phyloP scores from a whole-genome alignment of 768 basidiomycete genomes.

The Boletus rex-veris region DNA sequence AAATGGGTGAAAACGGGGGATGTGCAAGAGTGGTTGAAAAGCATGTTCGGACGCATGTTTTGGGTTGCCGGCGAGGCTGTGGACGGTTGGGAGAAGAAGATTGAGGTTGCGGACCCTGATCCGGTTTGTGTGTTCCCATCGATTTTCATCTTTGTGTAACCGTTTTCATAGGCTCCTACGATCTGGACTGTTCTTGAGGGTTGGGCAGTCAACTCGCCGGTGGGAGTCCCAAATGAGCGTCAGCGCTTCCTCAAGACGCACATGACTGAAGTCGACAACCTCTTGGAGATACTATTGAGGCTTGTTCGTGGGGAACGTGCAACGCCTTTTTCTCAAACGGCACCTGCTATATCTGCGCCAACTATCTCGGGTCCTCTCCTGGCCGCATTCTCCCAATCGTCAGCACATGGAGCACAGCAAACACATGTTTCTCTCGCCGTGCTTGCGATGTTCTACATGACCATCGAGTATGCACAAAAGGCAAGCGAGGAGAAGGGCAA shows the following conservation, averaged over 20 bases:
- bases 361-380: constrained; percentile 66
- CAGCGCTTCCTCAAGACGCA: constrained; percentile 88
- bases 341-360: constrained; percentile 59
- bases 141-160: neutral
- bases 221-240: constrained; percentile 71
- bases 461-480: constrained; percentile 76
- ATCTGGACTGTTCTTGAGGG: constrained; percentile 86
- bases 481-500: constrained; percentile 65
- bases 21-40: constrained; percentile 89
- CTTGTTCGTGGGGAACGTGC: constrained; percentile 89
- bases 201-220: constrained; percentile 84
- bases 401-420: constrained; percentile 83
- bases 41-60: constrained; percentile 84
- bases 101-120: constrained; percentile 90
- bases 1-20: constrained; percentile 97
- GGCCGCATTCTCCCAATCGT: constrained; percentile 66
- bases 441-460: constrained; percentile 83
- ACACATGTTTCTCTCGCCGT: constrained; percentile 94
- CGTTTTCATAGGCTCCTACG: constrained; percentile 69
- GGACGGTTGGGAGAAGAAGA: constrained; percentile 94
- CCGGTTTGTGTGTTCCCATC: constrained; percentile 55
- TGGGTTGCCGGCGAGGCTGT: constrained; percentile 80
- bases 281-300: constrained; percentile 89
- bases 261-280: constrained; percentile 80
- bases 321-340: constrained; percentile 61